Base-by-base conservation (phyloP, 768 basidiomycete genomes). In the Leucocoprinus sp. region DNA sequence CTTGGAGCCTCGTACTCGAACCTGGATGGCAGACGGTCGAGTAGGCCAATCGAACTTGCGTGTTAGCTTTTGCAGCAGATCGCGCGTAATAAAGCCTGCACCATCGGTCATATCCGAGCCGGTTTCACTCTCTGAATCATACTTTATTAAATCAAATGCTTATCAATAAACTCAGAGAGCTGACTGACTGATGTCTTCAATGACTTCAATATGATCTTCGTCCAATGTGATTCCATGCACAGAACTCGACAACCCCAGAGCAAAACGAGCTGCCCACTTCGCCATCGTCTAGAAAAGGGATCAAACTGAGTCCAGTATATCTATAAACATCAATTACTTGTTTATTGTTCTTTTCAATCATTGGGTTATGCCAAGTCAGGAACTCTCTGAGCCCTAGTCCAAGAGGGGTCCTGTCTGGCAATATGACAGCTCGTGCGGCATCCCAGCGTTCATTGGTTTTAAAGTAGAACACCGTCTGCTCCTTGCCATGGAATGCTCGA, bases 211-310 rank as follows among this genome's bases (percentile, higher is more conserved):
- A 19, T 75, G 55, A 2, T 55, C 45, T 1, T 55, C 47, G 0
- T 60, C 49, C 2, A 84, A 47, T 5, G 61, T 51, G 2, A 75
- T 59, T 0, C 78, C 81, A 5, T 82, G 82, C 3, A 76, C 64
- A 1, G 82, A 83, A 40, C 71, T 83, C 0, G 83, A 84, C 5
- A 83, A 56, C 0, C 75, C 79, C 7, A 85, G 66, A 0, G 74
- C 69, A 50, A 75, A 77, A 0, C 82, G 70, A n/a, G 81, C 69
- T 9, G 72, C 65, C 74, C 76, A 84, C 59, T 85, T 84, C 1
- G 74, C 65, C 62, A 82, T 71, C 8, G 69, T 65, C 82, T 84
- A 42, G 8, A 37, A 34, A 9, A 8, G 6, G 24, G 14, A 34
- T 38, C 37, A 44, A 12, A 14, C 9, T 12, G 33, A 28, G 8